phyloP scores from a whole-genome alignment of 2,329 filamentous ascomycete species.

The Venturia oleaginea region DNA sequence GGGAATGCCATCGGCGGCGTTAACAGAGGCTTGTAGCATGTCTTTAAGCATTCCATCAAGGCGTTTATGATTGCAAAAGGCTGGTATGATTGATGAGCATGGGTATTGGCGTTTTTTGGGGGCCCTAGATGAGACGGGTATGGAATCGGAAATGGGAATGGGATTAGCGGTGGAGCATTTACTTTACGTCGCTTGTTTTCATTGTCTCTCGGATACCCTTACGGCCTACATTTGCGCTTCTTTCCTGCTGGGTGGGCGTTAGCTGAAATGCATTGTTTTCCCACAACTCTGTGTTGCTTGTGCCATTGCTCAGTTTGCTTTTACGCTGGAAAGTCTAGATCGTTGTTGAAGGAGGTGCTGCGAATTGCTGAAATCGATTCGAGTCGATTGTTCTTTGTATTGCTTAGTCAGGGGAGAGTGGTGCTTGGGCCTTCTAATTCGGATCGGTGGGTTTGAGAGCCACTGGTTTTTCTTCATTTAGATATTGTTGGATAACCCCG shows the following conservation, averaged over 20 bases:
- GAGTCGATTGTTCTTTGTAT: no score
- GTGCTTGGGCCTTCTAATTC: no score
- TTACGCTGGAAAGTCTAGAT: no score
- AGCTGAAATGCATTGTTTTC: neutral
- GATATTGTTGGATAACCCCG: no score
- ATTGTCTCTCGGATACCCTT: slow-evolving; percentile 8
- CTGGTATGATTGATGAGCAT: neutral
- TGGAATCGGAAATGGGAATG: neutral
- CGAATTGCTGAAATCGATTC: no score
- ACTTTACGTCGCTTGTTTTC: neutral
- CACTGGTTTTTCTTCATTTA: no score
- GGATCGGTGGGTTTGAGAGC: no score
- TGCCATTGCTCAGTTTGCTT: no score
- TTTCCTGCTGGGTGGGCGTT: neutral
- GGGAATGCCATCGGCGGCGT: neutral
- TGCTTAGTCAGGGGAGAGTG: no score
- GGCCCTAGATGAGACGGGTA: neutral
- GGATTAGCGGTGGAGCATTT: neutral
- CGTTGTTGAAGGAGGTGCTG: no score
- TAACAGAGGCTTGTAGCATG: neutral
- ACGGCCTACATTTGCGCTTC: slow-evolving; percentile 6
- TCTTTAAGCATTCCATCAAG: neutral
- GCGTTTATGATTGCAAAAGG: neutral
- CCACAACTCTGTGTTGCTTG: no score
- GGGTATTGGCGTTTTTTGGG: neutral